These are phyloP conservation scores for Citeromyces matritensis DNA, from an alignment of 805 yeast species.

Conservation along the genomic window DNA sequence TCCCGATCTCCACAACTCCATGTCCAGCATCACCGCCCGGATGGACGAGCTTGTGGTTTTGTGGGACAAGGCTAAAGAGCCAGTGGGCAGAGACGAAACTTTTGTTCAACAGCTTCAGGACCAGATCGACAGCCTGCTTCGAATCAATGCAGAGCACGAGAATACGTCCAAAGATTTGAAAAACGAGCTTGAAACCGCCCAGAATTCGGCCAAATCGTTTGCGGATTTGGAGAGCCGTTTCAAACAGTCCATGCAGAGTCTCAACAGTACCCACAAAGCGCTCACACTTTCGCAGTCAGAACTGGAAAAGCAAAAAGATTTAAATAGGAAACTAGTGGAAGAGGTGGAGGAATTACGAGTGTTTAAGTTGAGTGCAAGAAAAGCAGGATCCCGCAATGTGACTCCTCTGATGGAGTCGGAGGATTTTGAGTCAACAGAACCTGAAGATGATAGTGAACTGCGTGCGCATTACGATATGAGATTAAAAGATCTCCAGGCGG, in stretches of 20 bases:
- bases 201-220: slow-evolving; percentile 5
- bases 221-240: slow-evolving; percentile 47
- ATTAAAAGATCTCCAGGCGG: slow-evolving; percentile 74
- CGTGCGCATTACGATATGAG: slow-evolving; percentile 57
- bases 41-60: slow-evolving; percentile 7
- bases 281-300: slow-evolving; percentile 63
- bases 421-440: slow-evolving; percentile 7
- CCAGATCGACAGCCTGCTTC: slow-evolving; percentile 40
- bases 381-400: slow-evolving; percentile 14
- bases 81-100: slow-evolving; percentile 1
- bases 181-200: slow-evolving; percentile 11
- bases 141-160: slow-evolving; percentile 11
- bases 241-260: slow-evolving; percentile 54
- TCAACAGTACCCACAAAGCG: slow-evolving; percentile 64
- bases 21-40: slow-evolving; percentile 5
- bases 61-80: slow-evolving; percentile 3
- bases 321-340: slow-evolving; percentile 35
- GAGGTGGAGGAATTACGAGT: slow-evolving; percentile 61
- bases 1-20: slow-evolving; percentile 4
- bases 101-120: slow-evolving; percentile 28
- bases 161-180: slow-evolving; percentile 18
- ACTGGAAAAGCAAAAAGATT: slow-evolving; percentile 39
- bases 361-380: slow-evolving; percentile 19
- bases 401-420: slow-evolving; percentile 10
- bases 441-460: slow-evolving; percentile 12